Conservation (phyloP, 495 filamentous ascomycete genomes). For the Lepraria neglecta region DNA sequence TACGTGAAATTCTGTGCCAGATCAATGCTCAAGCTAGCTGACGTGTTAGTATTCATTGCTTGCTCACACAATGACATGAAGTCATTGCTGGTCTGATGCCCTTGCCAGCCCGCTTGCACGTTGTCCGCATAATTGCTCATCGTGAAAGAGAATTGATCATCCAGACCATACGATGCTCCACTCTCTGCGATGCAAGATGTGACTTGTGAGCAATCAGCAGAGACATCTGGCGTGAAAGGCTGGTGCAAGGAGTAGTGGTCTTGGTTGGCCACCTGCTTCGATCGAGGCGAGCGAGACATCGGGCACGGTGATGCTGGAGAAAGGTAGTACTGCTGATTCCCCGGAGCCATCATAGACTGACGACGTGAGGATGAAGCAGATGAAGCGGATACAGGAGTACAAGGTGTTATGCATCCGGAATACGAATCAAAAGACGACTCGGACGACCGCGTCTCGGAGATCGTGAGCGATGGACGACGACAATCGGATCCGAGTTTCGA, state of each 20-base stretch:
- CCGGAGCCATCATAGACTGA: conserved; percentile 11
- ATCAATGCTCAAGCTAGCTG: not conserved
- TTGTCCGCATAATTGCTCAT: not conserved
- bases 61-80: not conserved
- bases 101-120: not conserved
- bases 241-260: conserved; percentile 11
- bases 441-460: conserved; percentile 7
- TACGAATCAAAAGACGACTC: conserved; percentile 6
- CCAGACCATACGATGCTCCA: not conserved
- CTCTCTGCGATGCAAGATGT: not conserved
- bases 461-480: not conserved
- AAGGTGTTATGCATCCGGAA: conserved; percentile 4
- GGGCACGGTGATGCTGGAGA: conserved; percentile 8
- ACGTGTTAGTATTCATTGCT: not conserved
- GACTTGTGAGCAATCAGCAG: not conserved
- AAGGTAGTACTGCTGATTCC: conserved; percentile 12
- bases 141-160: not conserved
- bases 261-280: not conserved
- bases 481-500: not conserved
- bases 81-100: not conserved
- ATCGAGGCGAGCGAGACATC: not conserved
- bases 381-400: not conserved
- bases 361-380: conserved; percentile 13
- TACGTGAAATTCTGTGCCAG: conserved; percentile 1
- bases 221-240: not conserved